phyloP scores from a whole-genome alignment of 2,329 filamentous ascomycete genomes.

The Fusarium sp. region DNA sequence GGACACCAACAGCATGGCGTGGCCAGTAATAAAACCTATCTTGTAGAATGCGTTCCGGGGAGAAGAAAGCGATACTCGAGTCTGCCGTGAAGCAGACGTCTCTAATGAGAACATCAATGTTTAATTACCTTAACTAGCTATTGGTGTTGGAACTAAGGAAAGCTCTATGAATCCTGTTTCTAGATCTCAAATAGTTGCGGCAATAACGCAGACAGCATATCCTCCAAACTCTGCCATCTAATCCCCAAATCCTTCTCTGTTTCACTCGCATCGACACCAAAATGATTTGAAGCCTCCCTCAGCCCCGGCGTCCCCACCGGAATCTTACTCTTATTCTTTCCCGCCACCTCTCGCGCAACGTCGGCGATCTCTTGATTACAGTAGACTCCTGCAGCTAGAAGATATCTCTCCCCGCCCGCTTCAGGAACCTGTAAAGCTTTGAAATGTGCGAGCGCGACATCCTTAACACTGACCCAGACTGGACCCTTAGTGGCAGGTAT shows the following conservation, averaged over 20 bases:
- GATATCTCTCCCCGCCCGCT: slow-evolving; percentile 5
- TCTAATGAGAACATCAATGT: accelerated
- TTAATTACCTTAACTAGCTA: too few relatives aligned
- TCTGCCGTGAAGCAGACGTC: too few relatives aligned
- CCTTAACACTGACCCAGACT: slow-evolving; percentile 8
- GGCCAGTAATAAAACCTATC: too few relatives aligned
- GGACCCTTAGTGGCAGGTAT: background rate
- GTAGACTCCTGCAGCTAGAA: slow-evolving; percentile 1
- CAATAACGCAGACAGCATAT: background rate
- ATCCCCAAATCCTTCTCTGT: background rate
- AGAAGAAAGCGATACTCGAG: too few relatives aligned
- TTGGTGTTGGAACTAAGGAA: background rate
- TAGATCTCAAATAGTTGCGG: slow-evolving; percentile 1
- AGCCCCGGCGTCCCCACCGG: background rate
- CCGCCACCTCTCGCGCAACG: background rate
- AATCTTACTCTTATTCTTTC: background rate
- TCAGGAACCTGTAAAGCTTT: slow-evolving; percentile 4
- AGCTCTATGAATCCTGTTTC: background rate
- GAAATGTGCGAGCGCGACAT: slow-evolving; percentile 2
- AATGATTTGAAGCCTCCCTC: background rate
- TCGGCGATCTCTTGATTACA: slow-evolving; percentile 11
- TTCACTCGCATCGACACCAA: slow-evolving; percentile 1
- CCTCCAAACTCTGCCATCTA: background rate
- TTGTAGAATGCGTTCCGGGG: too few relatives aligned
- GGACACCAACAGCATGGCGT: too few relatives aligned